Evolutionary conservation across 371 early-diverging fungal species (phyloP).

Genomic region (Mortierella sp.): DNA sequence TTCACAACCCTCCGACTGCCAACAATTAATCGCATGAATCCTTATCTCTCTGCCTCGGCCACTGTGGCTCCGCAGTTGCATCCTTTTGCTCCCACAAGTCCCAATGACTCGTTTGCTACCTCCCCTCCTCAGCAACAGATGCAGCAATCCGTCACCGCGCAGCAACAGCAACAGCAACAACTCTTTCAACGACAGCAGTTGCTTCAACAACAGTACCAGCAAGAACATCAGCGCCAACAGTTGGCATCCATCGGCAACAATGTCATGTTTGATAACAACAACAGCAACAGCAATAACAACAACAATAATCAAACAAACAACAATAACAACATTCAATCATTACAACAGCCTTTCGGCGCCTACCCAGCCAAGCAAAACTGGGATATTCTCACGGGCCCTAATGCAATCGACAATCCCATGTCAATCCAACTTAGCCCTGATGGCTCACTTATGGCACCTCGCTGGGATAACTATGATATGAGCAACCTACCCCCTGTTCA

Average conservation of each 20-base stretch:
- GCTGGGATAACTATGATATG: slow-evolving; percentile 37
- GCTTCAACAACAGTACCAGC: slow-evolving; percentile 27
- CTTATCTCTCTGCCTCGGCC: slow-evolving; percentile 37
- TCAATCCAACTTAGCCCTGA: slow-evolving; percentile 40
- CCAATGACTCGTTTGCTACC: slow-evolving; percentile 16
- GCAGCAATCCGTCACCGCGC: slow-evolving; percentile 13
- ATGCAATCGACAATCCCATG: slow-evolving; percentile 39
- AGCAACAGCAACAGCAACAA: slow-evolving; percentile 32
- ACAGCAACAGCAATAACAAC: slow-evolving; percentile 12
- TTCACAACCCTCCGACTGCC: not conserved
- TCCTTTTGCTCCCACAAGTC: slow-evolving; percentile 19
- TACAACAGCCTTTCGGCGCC: slow-evolving; percentile 11
- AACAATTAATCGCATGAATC: slow-evolving; percentile 17
- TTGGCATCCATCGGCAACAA: slow-evolving; percentile 3
- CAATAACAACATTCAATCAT: slow-evolving; percentile 21
- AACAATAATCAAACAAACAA: slow-evolving; percentile 18
- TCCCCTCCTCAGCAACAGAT: slow-evolving; percentile 25
- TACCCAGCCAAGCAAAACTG: slow-evolving; percentile 32
- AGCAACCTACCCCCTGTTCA: slow-evolving; percentile 40
- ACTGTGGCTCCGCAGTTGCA: slow-evolving; percentile 31
- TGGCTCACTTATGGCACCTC: slow-evolving; percentile 28
- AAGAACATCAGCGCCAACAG: slow-evolving; percentile 36
- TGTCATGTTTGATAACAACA: slow-evolving; percentile 14
- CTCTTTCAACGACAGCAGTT: slow-evolving; percentile 28
- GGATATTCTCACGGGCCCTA: slow-evolving; percentile 53